phyloP scores from a whole-genome alignment of 495 filamentous ascomycete species.

The Podospora appendiculata region DNA sequence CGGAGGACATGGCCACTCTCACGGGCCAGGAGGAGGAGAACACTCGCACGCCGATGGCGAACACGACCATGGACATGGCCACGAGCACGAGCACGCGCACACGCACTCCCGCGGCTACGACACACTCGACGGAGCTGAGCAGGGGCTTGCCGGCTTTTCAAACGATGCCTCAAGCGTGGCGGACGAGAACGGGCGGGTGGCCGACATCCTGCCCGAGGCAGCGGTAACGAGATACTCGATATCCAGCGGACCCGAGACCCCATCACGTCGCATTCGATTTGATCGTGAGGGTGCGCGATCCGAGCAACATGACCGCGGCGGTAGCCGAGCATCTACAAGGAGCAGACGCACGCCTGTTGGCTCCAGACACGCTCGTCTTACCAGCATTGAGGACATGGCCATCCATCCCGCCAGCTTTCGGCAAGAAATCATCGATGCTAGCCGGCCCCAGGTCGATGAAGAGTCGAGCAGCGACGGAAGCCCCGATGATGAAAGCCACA shows the following conservation, averaged over 20 bases:
- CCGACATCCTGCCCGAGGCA: constrained; percentile 37
- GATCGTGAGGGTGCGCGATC: constrained; percentile 5
- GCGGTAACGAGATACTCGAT: constrained; percentile 21
- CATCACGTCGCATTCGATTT: constrained; percentile 29
- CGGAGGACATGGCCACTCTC: constrained; percentile 88
- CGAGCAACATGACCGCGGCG: constrained; percentile 15
- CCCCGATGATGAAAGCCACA: constrained; percentile 42
- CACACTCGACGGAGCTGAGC: constrained; percentile 18
- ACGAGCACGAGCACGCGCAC: constrained; percentile 30
- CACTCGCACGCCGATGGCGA: constrained; percentile 36
- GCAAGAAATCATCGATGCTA: constrained; percentile 81
- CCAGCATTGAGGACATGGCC: constrained; percentile 63
- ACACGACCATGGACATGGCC: constrained; percentile 60
- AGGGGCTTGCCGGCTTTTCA: constrained; percentile 15
- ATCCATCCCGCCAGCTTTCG: constrained; percentile 86
- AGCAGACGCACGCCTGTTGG: constrained; percentile 43
- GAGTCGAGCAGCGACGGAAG: constrained; percentile 45
- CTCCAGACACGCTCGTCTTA: constrained; percentile 40
- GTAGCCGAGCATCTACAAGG: constrained; percentile 22
- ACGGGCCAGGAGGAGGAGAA: constrained; percentile 53
- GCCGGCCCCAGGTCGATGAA: constrained; percentile 38
- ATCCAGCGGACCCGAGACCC: constrained; percentile 16
- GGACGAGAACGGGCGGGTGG: constrained; percentile 27
- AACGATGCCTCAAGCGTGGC: constrained; percentile 12
- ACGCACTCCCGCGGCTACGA: constrained; percentile 11